Conservation (phyloP, 306 rosid genomes). For the Vigna mungo region DNA sequence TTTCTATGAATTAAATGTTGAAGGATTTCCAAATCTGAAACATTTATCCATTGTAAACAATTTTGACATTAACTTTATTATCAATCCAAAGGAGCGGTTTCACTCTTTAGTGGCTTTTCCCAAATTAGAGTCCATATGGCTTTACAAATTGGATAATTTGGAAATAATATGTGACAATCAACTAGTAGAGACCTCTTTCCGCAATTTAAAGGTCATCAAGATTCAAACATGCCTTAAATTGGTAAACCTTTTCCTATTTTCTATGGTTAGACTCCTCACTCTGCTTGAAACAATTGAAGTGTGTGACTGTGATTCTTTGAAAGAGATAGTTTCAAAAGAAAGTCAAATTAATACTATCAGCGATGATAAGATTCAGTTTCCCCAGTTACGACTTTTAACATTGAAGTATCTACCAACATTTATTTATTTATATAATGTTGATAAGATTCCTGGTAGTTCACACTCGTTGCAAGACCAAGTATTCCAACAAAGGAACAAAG, state of each 20-base stretch:
- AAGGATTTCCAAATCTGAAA: constrained; percentile 48
- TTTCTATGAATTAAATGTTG: constrained; percentile 31
- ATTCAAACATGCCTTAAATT: constrained; percentile 26
- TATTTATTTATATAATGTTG: neutral
- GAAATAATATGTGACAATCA: constrained; percentile 34
- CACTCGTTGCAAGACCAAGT: neutral
- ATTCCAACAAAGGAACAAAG: too few species aligned
- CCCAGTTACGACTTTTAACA: neutral
- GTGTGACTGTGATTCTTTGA: constrained; percentile 33
- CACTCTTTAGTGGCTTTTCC: constrained; percentile 24
- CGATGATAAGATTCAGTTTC: neutral
- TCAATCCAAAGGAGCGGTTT: constrained; percentile 16
- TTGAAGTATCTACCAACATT: neutral
- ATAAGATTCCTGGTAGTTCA: neutral
- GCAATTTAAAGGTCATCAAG: constrained; percentile 35
- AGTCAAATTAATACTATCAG: neutral
- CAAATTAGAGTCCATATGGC: constrained; percentile 33
- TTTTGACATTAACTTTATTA: constrained; percentile 1
- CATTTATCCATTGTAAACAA: constrained; percentile 38
- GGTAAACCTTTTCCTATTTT: constrained; percentile 31
- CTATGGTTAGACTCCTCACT: constrained; percentile 18
- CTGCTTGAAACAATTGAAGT: constrained; percentile 47
- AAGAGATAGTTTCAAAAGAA: constrained; percentile 30
- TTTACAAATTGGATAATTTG: constrained; percentile 34
- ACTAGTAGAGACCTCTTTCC: constrained; percentile 31